Conservation (phyloP, 441 rosid species). For the Syzygium syzygioides region DNA sequence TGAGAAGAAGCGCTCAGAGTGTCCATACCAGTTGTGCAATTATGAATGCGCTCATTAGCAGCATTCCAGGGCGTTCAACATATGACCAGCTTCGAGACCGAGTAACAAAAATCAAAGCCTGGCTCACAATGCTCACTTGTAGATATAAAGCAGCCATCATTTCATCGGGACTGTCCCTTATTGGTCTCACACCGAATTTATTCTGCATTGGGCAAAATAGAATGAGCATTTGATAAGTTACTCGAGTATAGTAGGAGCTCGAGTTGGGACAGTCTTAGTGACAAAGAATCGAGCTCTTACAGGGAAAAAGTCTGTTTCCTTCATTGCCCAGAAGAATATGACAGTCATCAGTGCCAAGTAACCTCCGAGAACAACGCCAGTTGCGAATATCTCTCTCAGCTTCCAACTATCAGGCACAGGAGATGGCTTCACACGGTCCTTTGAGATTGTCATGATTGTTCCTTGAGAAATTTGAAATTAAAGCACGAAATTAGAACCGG, state of each 20-base stretch:
- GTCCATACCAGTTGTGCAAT: slow-evolving; percentile 64
- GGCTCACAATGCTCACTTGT: slow-evolving; percentile 96
- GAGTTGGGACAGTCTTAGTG: not conserved
- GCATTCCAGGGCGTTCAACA: slow-evolving; percentile 69
- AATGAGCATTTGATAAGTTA: not conserved
- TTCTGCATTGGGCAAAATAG: slow-evolving; percentile 32
- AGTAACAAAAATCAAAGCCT: slow-evolving; percentile 83
- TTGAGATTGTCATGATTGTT: slow-evolving; percentile 92
- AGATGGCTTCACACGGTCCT: slow-evolving; percentile 87
- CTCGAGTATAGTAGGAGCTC: not conserved
- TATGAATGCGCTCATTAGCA: slow-evolving; percentile 45
- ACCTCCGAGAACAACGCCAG: slow-evolving; percentile 78
- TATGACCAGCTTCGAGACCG: slow-evolving; percentile 95
- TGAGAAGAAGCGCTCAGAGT: not conserved
- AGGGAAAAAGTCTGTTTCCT: slow-evolving; percentile 59
- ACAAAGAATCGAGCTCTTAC: slow-evolving; percentile 25
- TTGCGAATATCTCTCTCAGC: slow-evolving; percentile 78
- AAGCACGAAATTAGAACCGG: not conserved
- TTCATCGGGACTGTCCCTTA: slow-evolving; percentile 31
- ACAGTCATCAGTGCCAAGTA: slow-evolving; percentile 76
- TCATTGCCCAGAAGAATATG: slow-evolving; percentile 71
- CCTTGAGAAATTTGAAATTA: slow-evolving; percentile 19
- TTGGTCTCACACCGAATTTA: slow-evolving; percentile 47
- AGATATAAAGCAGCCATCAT: slow-evolving; percentile 85
- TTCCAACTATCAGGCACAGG: slow-evolving; percentile 95